Base-by-base conservation (phyloP, 495 filamentous ascomycete genomes). In the Thermothielavioides terrestris region DNA sequence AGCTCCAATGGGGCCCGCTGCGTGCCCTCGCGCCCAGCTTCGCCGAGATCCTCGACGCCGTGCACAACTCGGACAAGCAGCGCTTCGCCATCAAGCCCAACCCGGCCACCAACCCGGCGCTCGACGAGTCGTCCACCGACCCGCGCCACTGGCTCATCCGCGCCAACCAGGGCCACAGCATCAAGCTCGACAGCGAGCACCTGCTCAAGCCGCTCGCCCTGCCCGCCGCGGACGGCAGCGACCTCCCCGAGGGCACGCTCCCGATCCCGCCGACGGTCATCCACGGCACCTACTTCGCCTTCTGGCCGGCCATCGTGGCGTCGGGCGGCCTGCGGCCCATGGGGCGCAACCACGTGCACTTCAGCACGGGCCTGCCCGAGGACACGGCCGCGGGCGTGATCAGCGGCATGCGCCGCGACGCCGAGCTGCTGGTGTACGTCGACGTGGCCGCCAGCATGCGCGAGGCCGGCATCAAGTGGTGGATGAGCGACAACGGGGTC, bases 161-260 rank as follows among this genome's bases (percentile, higher is more conserved):
- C 60, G 92, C 92, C 1, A 92, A 87, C 53, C 92, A 98, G 70
- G 92, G 92, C 41, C 92, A 96, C 70, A 78, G 72, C 57, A 79
- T 89, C 63, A 73, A 71, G 40, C 68, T 98, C 36, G 81, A 84
- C 20, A 77, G 78, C 23, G 79, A 82, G 21, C 74, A 75, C 0
- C 75, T 94, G 14, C 80, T 92, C 12, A 77, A 72, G 15, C 81
- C 82, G 11, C 65, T 96, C 55, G 83, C 68, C 18, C 64, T 66
- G 20, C 66, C 67, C 17, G 59, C 54, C 2, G 74, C 53, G 1
- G 76, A 79, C 4, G 20, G 7, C 11, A 42, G 38, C 11, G 11
- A 26, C 2, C 18, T 52, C 5, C 55, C 58, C 18, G 45, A 53
- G 1, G 56, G 54, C 0, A 23, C 34, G 21, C 46, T 58, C 0